Evolutionary conservation across 345 rosid species (phyloP).

Genomic region (Excoecaria agallocha): DNA sequence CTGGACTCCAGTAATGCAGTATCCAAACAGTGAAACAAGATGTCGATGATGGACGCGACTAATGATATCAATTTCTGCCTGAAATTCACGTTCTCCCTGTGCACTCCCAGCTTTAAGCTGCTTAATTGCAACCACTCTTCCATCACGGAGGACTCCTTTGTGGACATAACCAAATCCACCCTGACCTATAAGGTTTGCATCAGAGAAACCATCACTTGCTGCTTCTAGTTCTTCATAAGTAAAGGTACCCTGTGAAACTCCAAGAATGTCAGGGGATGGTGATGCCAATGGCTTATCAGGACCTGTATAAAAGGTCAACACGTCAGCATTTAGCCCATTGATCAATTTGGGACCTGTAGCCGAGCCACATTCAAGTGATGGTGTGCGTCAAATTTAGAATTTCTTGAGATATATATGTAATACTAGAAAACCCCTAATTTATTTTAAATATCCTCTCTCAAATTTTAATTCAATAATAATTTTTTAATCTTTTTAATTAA

Average conservation of each 20-base stretch:
- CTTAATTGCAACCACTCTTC: conserved; percentile 29
- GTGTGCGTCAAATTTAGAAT: no score
- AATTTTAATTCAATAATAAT: no score
- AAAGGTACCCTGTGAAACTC: conserved; percentile 16
- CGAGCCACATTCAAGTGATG: no score
- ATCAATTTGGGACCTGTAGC: no score
- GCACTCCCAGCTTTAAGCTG: conserved; percentile 33
- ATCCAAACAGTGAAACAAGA: conserved; percentile 30
- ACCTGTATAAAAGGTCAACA: no score
- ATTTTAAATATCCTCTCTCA: no score
- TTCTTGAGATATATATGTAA: no score
- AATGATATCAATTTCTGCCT: conserved; percentile 31
- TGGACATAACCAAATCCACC: conserved; percentile 37
- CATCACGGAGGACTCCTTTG: conserved; percentile 25
- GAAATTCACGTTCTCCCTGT: conserved; percentile 36
- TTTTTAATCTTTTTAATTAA: no score
- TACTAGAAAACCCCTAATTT: no score
- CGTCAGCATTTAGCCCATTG: no score
- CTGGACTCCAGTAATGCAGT: conserved; percentile 23
- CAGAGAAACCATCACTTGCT: conserved; percentile 24
- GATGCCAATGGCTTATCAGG: conserved; percentile 13
- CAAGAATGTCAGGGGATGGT: conserved; percentile 9
- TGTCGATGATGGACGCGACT: conserved; percentile 28
- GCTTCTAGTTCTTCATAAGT: conserved; percentile 21
- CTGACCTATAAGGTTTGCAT: conserved; percentile 27